Evolutionary conservation across 495 filamentous ascomycete species (phyloP).

Genomic region (Corynascus novoguineensis): DNA sequence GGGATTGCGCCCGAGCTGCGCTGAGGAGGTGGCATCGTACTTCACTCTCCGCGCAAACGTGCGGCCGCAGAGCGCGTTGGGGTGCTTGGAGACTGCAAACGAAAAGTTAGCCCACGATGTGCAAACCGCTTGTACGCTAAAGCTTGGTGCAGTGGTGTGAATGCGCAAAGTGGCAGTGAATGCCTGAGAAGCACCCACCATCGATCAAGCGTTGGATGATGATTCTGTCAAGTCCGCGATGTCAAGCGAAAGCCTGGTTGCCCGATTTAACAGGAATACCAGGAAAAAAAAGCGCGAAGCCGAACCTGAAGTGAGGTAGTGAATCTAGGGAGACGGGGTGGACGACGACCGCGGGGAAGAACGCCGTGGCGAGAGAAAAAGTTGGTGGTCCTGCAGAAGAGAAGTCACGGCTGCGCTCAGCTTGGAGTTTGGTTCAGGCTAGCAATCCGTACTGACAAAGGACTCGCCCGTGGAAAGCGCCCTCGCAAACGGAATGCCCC

Average conservation of each 20-base stretch:
- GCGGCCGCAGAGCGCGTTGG: conserved; percentile 6
- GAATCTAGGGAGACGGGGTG: not conserved
- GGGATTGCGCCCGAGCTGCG: not conserved
- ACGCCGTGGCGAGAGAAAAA: not conserved
- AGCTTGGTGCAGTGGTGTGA: not conserved
- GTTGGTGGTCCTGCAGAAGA: not conserved
- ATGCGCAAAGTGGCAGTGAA: not conserved
- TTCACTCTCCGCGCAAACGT: conserved; percentile 11
- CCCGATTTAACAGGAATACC: not conserved
- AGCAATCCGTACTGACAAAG: too few species aligned
- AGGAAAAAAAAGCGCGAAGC: not conserved
- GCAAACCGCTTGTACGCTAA: not conserved
- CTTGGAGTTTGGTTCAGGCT: too few species aligned
- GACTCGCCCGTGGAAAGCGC: too few species aligned
- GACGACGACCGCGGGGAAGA: not conserved
- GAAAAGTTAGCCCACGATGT: not conserved
- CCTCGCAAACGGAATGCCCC: too few species aligned
- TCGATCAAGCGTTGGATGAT: not conserved
- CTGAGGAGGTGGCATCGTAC: conserved; percentile 18
- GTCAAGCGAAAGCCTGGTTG: not conserved
- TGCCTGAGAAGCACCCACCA: conserved; percentile 6
- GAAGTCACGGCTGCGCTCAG: not conserved
- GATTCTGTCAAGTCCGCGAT: too few species aligned
- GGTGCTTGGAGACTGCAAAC: conserved; percentile 11
- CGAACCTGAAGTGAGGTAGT: not conserved